Conservation (phyloP, 192 early-diverging fungal species). For the Borealophlyctis nickersoniae region DNA sequence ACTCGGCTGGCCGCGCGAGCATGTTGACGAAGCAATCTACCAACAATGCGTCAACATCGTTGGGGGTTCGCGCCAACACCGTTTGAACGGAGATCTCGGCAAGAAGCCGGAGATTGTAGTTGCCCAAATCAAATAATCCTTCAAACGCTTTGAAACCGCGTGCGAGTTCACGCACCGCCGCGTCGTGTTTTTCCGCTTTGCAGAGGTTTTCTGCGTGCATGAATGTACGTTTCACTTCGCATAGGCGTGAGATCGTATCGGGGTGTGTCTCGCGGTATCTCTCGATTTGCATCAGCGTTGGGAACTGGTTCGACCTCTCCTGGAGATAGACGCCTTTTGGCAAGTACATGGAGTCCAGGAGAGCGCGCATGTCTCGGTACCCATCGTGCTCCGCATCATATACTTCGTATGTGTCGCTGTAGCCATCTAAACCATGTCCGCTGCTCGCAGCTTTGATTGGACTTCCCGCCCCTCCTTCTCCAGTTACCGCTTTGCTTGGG, state of each 20-base stretch:
- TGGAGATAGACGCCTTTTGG: conserved; percentile 12
- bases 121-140: conserved; percentile 31
- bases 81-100: conserved; percentile 21
- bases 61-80: conserved; percentile 18
- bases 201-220: conserved; percentile 6
- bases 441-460: too few relatives aligned
- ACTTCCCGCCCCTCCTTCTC: too few relatives aligned
- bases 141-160: conserved; percentile 22
- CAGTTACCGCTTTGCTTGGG: not conserved
- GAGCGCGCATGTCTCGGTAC: conserved; percentile 12
- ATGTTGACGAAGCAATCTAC: conserved; percentile 34
- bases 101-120: conserved; percentile 20
- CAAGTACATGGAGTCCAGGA: conserved; percentile 17
- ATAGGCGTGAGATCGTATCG: not conserved
- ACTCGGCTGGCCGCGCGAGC: conserved; percentile 22
- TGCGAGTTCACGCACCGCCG: conserved; percentile 22
- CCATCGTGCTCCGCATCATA: not conserved
- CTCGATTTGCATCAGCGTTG: conserved; percentile 19
- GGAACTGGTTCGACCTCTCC: conserved; percentile 4
- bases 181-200: conserved; percentile 2
- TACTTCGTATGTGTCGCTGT: not conserved
- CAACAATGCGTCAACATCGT: conserved; percentile 22
- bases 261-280: conserved; percentile 13
- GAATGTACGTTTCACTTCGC: conserved; percentile 7
- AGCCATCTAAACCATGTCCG: not conserved